Conservation (phyloP, 768 basidiomycete genomes). For the Cyclocybe cylindracea region DNA sequence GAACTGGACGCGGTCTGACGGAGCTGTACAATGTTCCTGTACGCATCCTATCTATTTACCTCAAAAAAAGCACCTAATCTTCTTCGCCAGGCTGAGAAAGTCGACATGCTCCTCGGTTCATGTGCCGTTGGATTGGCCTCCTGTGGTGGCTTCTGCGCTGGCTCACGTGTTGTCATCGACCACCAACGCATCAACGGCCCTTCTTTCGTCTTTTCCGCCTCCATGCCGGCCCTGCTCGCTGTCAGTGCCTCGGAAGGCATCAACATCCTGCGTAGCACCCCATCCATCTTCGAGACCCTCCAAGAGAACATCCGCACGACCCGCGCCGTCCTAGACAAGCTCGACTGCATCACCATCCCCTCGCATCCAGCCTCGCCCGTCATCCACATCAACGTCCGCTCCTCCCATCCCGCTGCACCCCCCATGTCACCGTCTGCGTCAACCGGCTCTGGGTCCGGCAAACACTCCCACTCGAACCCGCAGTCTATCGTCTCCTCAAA, state of each 20-base stretch:
- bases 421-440: conserved; percentile 14
- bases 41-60: conserved; percentile 24
- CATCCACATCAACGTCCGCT: conserved; percentile 77
- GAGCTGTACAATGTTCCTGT: conserved; percentile 94
- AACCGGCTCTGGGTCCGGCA: conserved; percentile 11
- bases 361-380: conserved; percentile 86
- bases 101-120: conserved; percentile 95
- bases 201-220: conserved; percentile 94
- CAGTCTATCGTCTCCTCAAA: conserved; percentile 41
- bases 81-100: conserved; percentile 67
- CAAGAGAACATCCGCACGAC: conserved; percentile 81
- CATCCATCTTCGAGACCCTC: conserved; percentile 72
- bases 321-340: conserved; percentile 77
- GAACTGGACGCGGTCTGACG: conserved; percentile 93
- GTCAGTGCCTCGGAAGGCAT: conserved; percentile 88
- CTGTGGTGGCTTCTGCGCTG: conserved; percentile 94
- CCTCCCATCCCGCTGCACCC: conserved; percentile 24
- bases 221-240: conserved; percentile 87
- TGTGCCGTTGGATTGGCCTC: conserved; percentile 82
- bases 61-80: neutral
- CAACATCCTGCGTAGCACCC: conserved; percentile 72
- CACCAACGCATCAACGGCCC: conserved; percentile 98
- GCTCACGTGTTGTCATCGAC: conserved; percentile 76
- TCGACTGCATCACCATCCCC: conserved; percentile 81
- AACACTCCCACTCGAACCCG: conserved; percentile 50